Percentiles rank a stretch among this genome's conserved stretches.
These are phyloP conservation scores for Linum usitatissimum DNA, from an alignment of 345 rosid species.

Conservation along the genomic window DNA sequence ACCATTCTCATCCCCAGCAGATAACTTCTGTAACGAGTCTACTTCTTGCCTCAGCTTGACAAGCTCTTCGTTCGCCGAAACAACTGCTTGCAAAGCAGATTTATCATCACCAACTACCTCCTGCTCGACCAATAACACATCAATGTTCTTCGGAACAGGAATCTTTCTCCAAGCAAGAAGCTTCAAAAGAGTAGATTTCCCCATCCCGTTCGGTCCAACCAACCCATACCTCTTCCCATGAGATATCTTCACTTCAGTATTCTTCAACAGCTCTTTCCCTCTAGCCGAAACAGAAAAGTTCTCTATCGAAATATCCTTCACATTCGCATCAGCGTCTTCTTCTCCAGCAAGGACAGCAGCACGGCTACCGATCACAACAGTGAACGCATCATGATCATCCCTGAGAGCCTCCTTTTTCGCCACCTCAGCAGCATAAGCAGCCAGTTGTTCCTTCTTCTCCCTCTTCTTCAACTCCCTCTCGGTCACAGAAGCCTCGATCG, in stretches of 20 bases:
- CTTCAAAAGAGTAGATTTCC: slow-evolving; percentile 87
- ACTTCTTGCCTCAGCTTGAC: slow-evolving; percentile 59
- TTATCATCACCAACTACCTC: slow-evolving; percentile 90
- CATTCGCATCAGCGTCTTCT: slow-evolving; percentile 82
- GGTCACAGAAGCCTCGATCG: slow-evolving; percentile 43
- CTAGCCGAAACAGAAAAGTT: slow-evolving; percentile 91
- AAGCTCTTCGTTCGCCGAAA: slow-evolving; percentile 79
- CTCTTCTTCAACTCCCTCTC: slow-evolving; percentile 81
- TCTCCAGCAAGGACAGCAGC: slow-evolving; percentile 84
- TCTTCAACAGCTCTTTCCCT: slow-evolving; percentile 85
- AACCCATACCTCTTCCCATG: slow-evolving; percentile 95
- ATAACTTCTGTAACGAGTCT: slow-evolving; percentile 37
- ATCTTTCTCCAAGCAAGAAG: slow-evolving; percentile 97
- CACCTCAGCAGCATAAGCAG: slow-evolving; percentile 38
- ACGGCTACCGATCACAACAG: slow-evolving; percentile 85
- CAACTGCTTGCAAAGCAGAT: slow-evolving; percentile 80
- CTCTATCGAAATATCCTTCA: slow-evolving; percentile 67
- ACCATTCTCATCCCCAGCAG: slow-evolving; percentile 22
- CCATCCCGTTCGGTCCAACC: slow-evolving; percentile 94
- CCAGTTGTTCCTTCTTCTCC: slow-evolving; percentile 57
- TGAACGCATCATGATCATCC: slow-evolving; percentile 92
- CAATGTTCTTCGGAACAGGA: slow-evolving; percentile 91
- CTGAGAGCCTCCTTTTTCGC: slow-evolving; percentile 74
- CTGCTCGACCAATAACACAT: slow-evolving; percentile 89
- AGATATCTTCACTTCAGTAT: slow-evolving; percentile 76